Base-by-base conservation (phyloP, 495 filamentous ascomycete genomes). In the Penicillium atrosanguineum region DNA sequence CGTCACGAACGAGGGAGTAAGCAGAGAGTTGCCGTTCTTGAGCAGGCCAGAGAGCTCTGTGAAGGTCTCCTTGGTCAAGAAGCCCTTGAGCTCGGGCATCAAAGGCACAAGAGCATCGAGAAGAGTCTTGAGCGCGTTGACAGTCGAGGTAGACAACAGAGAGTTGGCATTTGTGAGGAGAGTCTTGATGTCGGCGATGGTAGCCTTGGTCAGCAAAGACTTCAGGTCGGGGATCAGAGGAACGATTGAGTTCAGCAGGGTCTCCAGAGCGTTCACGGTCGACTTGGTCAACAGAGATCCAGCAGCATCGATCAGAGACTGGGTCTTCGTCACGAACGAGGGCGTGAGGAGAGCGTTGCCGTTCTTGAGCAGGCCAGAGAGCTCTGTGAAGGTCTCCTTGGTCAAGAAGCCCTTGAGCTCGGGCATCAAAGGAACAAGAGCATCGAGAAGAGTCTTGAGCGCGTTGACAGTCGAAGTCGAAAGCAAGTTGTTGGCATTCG, bases 361-460 rank as follows among this genome's bases (percentile, higher is more conserved):
- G 40, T 77, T 77, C 9, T 63, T 49, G 36, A 56, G 44, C 34
- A 46, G 55, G 36, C 18, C 61, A 26, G 69, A 44, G 6, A 79
- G 62, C 9, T 50, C 69, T 53, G 72, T 69, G 41, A 73, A 61
- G 1, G 70, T 74, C 9, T 55, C 41, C 6, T 69, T 62, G 18
- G 70, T 79, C 25, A 79, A 71, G 8, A 79, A 63, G 6, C 55
- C 55, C 39, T 67, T 63, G 23, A 73, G 68, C 9, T 76, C 64
- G 16, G 65, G 68, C 8, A 79, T 53, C 14, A 79, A 56, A 18
- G 45, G 59, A 28, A 73, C 52, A 23, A 76, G 62, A 25, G 64
- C 68, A 49, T 68, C 69, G 34, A 77, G 53, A 57, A 67, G 69
- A 5, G 28, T 53, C 52, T 44, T 68, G 61, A 54, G 69, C 61